Evolutionary conservation across 129 eudicot genomes (phyloP).

Genomic region (Flaveria robusta): DNA sequence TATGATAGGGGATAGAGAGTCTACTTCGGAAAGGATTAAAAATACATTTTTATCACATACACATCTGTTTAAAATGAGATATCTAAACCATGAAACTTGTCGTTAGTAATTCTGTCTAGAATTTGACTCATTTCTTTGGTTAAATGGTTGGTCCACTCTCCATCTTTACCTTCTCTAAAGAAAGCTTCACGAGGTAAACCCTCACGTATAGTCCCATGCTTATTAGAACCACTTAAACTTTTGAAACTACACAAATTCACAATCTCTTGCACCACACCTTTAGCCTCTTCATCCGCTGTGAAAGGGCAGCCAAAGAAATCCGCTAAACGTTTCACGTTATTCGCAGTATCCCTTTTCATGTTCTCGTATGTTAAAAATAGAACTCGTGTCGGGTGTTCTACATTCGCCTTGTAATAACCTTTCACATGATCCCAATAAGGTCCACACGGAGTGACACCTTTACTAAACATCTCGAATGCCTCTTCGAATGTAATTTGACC

Average conservation of each 20-base stretch:
- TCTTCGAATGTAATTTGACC: constrained; percentile 15
- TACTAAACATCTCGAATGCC: constrained; percentile 34
- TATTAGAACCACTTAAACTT: constrained; percentile 12
- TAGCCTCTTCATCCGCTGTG: constrained; percentile 17
- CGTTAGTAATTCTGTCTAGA: constrained; percentile 22
- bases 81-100: constrained; percentile 25
- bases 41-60: no score
- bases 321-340: constrained; percentile 33
- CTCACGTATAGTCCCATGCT: background rate
- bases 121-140: constrained; percentile 8
- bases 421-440: constrained; percentile 33
- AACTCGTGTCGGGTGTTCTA: constrained; percentile 34
- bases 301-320: constrained; percentile 41
- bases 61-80: background rate
- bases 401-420: constrained; percentile 36
- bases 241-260: constrained; percentile 18
- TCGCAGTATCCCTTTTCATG: constrained; percentile 32
- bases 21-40: no score
- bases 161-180: constrained; percentile 35
- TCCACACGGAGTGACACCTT: constrained; percentile 28
- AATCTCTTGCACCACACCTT: background rate
- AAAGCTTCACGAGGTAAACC: constrained; percentile 6
- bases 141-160: constrained; percentile 22
- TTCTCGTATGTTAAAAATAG: constrained; percentile 51
- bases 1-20: no score